A percentile compares a stretch with the other conserved stretches of the same genome.
Evolutionary conservation across 1,284 basidiomycete genomes (phyloP).

Genomic region (Cutaneotrichosporon sp.): DNA sequence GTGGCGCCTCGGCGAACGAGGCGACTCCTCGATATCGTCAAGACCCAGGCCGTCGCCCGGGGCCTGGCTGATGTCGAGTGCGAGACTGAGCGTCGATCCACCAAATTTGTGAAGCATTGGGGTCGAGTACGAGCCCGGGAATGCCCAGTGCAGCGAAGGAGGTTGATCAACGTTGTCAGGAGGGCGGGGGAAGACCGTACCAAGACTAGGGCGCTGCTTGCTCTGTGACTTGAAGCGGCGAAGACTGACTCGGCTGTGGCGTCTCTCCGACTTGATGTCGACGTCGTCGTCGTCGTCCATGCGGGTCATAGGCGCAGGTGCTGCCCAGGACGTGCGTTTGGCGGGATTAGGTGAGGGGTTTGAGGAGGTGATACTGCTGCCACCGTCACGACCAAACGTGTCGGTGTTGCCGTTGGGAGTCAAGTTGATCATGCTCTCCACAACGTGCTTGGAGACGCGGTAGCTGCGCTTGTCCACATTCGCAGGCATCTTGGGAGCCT

Average conservation of each 20-base stretch:
- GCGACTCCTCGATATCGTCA: conserved; percentile 12
- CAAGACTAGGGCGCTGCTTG: conserved; percentile 18
- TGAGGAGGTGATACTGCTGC: neutral
- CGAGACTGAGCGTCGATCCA: conserved; percentile 18
- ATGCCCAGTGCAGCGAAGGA: conserved; percentile 21
- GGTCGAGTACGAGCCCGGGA: conserved; percentile 21
- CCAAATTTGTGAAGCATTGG: conserved; percentile 22
- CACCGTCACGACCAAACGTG: neutral
- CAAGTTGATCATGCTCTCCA: conserved; percentile 16
- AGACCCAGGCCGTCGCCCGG: conserved; percentile 1
- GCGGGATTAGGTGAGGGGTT: neutral
- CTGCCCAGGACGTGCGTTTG: conserved; percentile 12
- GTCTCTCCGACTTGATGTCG: conserved; percentile 3
- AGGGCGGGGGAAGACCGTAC: conserved; percentile 21
- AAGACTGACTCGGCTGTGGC: conserved; percentile 10
- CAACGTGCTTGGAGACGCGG: conserved; percentile 10
- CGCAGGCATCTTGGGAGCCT: neutral
- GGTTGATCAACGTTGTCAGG: conserved; percentile 18
- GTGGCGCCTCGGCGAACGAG: neutral
- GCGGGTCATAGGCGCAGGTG: neutral
- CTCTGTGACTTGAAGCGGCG: conserved; percentile 7
- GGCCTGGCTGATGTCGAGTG: conserved; percentile 14
- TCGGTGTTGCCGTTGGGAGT: neutral
- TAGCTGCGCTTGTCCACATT: conserved; percentile 8
- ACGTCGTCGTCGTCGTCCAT: conserved; percentile 8